These are phyloP conservation scores for Oryza glaberrima DNA, from an alignment of 176 grass and related monocot species.

Conservation along the genomic window DNA sequence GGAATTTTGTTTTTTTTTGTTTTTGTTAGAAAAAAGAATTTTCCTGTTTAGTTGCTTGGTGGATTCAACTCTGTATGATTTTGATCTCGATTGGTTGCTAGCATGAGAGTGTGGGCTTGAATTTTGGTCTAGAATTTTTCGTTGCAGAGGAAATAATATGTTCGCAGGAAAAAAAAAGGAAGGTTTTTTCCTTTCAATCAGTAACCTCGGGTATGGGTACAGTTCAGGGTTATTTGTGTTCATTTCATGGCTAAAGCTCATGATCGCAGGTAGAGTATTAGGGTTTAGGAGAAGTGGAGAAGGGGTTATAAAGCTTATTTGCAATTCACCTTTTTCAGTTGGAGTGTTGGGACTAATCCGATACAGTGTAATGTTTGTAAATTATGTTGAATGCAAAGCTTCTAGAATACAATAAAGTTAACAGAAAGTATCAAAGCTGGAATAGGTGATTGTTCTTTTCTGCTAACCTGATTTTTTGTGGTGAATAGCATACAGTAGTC, in stretches of 20 bases:
- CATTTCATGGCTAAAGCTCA: not conserved
- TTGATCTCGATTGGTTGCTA: constrained; percentile 8
- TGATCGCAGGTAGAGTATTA: not conserved
- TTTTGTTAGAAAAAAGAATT: too few relatives aligned
- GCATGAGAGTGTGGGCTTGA: not conserved
- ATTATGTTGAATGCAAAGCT: not conserved
- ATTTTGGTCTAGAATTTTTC: not conserved
- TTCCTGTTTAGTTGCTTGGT: not conserved
- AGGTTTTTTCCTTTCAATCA: not conserved
- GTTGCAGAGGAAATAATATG: not conserved
- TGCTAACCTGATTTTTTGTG: constrained; percentile 1
- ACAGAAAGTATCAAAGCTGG: not conserved
- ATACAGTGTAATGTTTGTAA: not conserved
- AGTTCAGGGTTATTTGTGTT: not conserved
- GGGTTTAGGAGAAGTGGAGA: constrained; percentile 1
- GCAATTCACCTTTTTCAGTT: constrained; percentile 16
- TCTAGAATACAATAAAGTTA: constrained; percentile 13
- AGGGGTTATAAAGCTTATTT: not conserved
- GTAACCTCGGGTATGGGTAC: not conserved
- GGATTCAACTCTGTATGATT: constrained; percentile 22
- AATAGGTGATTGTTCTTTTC: constrained; percentile 25
- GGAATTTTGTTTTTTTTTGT: not conserved
- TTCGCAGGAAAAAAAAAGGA: not conserved
- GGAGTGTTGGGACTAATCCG: not conserved
- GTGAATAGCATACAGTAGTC: not conserved